Evolutionary conservation across 352 stramenopile species (phyloP).

Genomic region (Phytophthora colocasiae): DNA sequence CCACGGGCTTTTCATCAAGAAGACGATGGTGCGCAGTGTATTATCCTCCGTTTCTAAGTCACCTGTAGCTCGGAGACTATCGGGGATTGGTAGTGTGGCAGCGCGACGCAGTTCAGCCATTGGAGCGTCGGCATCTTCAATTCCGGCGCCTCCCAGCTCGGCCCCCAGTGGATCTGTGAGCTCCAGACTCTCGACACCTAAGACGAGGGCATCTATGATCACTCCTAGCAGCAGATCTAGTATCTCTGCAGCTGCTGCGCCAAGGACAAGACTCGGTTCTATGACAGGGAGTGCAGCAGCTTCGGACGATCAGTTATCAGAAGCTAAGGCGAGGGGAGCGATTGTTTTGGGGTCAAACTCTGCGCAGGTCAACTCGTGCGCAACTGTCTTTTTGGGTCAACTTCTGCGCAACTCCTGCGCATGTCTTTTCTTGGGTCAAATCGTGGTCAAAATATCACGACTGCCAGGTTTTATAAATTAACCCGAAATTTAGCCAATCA

Average conservation of each 20-base stretch:
- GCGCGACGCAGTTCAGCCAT: constrained; percentile 9
- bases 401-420: too few species aligned
- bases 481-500: too few species aligned
- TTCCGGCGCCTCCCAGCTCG: constrained; percentile 7
- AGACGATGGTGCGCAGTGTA: constrained; percentile 40
- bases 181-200: constrained; percentile 24
- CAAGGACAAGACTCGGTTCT: constrained; percentile 32
- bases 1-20: constrained; percentile 81
- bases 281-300: constrained; percentile 35
- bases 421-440: too few species aligned
- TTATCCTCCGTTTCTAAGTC: constrained; percentile 43
- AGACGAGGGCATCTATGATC: constrained; percentile 28
- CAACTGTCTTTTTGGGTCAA: too few species aligned
- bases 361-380: too few species aligned
- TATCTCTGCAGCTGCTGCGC: constrained; percentile 3
- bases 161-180: constrained; percentile 3
- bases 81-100: constrained; percentile 28
- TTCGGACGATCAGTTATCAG: constrained; percentile 55
- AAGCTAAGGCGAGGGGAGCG: constrained; percentile 41
- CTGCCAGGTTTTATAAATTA: too few species aligned
- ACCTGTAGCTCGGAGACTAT: constrained; percentile 45
- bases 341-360: too few species aligned
- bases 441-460: too few species aligned
- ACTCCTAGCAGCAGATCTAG: constrained; percentile 19
- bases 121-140: constrained; percentile 11